Evolutionary conservation across 2,329 filamentous ascomycete species (phyloP).

Genomic region (Pestalotiopsis sp.): DNA sequence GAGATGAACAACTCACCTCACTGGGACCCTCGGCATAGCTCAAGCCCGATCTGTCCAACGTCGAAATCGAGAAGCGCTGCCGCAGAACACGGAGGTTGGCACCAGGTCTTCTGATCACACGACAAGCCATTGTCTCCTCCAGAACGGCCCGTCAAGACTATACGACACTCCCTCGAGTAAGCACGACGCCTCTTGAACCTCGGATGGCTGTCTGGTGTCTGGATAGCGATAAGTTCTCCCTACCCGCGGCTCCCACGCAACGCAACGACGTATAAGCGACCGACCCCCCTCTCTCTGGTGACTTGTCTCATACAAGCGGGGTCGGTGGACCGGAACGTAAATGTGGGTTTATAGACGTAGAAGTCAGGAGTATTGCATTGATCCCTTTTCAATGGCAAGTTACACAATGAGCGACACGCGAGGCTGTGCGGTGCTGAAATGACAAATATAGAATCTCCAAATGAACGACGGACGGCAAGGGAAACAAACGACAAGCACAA

Average conservation of each 20-base stretch:
- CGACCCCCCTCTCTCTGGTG: not conserved
- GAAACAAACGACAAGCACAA: not conserved
- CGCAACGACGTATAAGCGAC: not conserved
- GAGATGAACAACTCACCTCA: constrained; percentile 33
- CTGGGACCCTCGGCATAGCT: constrained; percentile 35
- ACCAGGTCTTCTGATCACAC: not conserved
- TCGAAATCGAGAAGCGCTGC: constrained; percentile 28
- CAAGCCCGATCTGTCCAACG: constrained; percentile 13
- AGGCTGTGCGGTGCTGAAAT: not conserved
- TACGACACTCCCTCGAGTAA: not conserved
- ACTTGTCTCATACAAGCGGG: not conserved
- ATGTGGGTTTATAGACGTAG: not conserved
- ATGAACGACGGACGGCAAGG: not conserved
- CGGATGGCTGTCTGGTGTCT: no score
- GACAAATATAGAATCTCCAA: not conserved
- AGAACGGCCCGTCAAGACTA: not conserved
- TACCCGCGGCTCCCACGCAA: not conserved
- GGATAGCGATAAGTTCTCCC: not conserved
- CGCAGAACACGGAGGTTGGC: not conserved
- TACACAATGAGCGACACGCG: not conserved
- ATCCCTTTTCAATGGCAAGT: not conserved
- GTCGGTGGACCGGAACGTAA: not conserved
- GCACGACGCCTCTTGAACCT: no score
- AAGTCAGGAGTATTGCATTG: not conserved
- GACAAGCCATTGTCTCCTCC: not conserved